phyloP scores from a whole-genome alignment of 257 asterid species.

The Nicotiana sylvestris region DNA sequence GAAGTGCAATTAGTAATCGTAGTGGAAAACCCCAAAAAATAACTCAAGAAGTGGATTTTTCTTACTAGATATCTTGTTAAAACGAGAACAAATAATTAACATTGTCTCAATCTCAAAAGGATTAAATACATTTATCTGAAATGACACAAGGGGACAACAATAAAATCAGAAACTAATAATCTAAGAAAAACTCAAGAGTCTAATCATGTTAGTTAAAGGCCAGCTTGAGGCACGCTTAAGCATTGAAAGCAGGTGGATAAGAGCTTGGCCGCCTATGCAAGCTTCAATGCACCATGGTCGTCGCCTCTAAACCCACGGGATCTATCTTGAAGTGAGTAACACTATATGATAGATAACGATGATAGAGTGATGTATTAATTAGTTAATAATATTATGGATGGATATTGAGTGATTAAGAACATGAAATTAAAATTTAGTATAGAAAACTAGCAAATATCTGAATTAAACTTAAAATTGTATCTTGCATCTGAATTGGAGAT shows the following conservation, averaged over 20 bases:
- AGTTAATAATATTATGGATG: background rate
- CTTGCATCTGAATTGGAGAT: background rate
- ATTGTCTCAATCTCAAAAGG: background rate
- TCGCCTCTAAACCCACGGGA: background rate
- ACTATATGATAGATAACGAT: background rate
- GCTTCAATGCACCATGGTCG: background rate
- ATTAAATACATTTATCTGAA: background rate
- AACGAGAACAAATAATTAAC: background rate
- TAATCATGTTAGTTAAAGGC: background rate
- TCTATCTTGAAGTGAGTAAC: conserved; percentile 3
- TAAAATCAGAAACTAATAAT: background rate
- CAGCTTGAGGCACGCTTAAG: background rate
- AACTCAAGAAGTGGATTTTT: background rate
- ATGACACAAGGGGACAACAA: background rate
- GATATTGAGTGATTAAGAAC: background rate
- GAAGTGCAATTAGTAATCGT: background rate
- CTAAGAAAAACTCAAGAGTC: background rate
- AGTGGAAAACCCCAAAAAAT: background rate
- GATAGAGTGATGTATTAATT: background rate
- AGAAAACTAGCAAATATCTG: background rate
- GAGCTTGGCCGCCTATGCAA: background rate
- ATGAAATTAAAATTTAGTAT: background rate
- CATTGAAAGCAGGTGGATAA: background rate
- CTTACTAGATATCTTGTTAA: background rate
- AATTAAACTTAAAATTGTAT: background rate